phyloP scores from a whole-genome alignment of 2,329 filamentous ascomycete species.

The Cyphellophora europaea region DNA sequence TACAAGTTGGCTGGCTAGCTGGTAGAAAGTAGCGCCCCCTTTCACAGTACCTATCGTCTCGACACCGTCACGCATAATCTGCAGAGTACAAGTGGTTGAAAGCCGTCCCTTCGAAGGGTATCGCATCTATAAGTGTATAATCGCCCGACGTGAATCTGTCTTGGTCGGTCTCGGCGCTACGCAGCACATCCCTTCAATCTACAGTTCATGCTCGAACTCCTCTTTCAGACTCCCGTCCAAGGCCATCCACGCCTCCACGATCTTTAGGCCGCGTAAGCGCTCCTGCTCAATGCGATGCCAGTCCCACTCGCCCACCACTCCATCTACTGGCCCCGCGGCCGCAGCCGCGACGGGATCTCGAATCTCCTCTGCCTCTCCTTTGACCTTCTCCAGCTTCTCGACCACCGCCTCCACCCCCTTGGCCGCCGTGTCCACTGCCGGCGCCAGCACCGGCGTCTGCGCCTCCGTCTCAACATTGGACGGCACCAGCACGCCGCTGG shows the following conservation, averaged over 20 bases:
- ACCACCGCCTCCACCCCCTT: slow-evolving; percentile 8
- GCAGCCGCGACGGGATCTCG: slow-evolving; percentile 18
- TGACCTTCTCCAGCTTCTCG: slow-evolving; percentile 18
- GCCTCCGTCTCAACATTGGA: background rate
- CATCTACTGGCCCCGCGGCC: slow-evolving; percentile 15
- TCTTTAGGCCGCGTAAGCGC: slow-evolving; percentile 42
- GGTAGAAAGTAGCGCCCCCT: too few relatives aligned
- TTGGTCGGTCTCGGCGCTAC: too few relatives aligned
- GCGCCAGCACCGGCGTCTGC: background rate
- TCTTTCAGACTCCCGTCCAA: slow-evolving; percentile 44
- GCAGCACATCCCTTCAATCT: too few relatives aligned
- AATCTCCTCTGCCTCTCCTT: slow-evolving; percentile 14
- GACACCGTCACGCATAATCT: too few relatives aligned
- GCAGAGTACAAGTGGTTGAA: too few relatives aligned
- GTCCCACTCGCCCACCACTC: slow-evolving; percentile 39
- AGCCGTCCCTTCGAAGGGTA: too few relatives aligned
- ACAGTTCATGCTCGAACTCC: slow-evolving; percentile 30
- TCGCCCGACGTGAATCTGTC: too few relatives aligned
- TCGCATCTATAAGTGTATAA: too few relatives aligned
- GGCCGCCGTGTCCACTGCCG: background rate
- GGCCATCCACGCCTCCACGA: slow-evolving; percentile 46
- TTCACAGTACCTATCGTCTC: too few relatives aligned
- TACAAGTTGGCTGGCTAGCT: too few relatives aligned
- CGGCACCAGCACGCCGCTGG: slow-evolving; percentile 1
- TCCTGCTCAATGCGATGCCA: slow-evolving; percentile 54